Evolutionary conservation across 2,329 filamentous ascomycete genomes (phyloP), one percentile per base, ranked within the genome.

Genomic region (Phialophora macrospora): DNA sequence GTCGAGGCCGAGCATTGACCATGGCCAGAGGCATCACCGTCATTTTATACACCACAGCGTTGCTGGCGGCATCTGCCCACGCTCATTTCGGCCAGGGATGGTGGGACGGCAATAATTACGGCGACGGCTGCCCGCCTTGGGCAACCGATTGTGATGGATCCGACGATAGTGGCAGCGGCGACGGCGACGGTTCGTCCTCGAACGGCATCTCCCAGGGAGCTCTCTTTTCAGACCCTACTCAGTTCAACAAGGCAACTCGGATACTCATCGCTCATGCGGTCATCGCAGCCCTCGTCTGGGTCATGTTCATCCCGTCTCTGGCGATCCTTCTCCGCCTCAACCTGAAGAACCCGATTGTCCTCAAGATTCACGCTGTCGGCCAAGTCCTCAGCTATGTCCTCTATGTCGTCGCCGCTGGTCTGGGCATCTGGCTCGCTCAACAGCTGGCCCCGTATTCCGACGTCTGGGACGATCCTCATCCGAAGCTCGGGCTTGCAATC

Each of bases 361-460:
- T 74, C 12, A 69, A 64, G 38, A 67, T 74, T 26, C 74, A 76
- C 65, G 72, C 70, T 22, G 52, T 68, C 20, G 70, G 68, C 20
- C 74, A 76, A 54, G 55, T 75, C 3, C 20, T 75, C 32, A 71
- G 72, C 44, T 74, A 70, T 48, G 57, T 68, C 41, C 67, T 76
- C 54, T 74, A 72, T 68, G 67, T 75, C n/a, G 73, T 67, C 28
- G 75, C 73, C 1, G 65, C 72, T 8, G 74, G 70, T 6, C 70
- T 72, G 49, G 74, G 74, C 32, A 72, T 75, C 32, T 74, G 73
- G 55, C 68, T 76, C 46, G 73, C 71, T 20, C 70, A 67, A 41
- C 72, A 73, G 30, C 60, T 72, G 26, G 32, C 59, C 7, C 61
- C 57, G 63, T 75, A 58, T 46, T 11, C 34, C 48, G 54, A 48